Percentiles rank a stretch among this genome's conserved stretches.
Evolutionary conservation across 768 basidiomycete genomes (phyloP).

Genomic region (Tremella fuciformis): DNA sequence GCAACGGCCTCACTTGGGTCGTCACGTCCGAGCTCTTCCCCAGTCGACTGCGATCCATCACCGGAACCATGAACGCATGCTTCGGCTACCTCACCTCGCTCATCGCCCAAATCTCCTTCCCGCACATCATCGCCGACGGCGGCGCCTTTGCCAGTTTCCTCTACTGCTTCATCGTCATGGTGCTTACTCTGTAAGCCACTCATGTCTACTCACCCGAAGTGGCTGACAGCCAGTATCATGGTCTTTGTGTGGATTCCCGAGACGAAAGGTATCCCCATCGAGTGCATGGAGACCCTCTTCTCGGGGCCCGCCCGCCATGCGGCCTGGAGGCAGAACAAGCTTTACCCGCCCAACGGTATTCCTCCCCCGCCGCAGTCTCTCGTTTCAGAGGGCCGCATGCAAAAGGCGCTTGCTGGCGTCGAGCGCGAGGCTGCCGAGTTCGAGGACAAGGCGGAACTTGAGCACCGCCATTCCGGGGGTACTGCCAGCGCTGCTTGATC

Average conservation of each 20-base stretch:
- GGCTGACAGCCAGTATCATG: conserved; percentile 13
- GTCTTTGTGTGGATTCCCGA: conserved; percentile 33
- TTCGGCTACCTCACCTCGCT: conserved; percentile 18
- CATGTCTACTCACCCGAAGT: too few species aligned
- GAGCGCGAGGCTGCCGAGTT: too few species aligned
- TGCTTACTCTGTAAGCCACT: conserved; percentile 24
- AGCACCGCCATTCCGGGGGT: too few species aligned
- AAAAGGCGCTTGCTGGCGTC: too few species aligned
- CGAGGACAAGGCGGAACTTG: too few species aligned
- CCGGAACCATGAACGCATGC: conserved; percentile 33
- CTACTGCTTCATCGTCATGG: conserved; percentile 41
- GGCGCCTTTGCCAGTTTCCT: conserved; percentile 43
- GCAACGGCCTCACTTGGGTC: conserved; percentile 59
- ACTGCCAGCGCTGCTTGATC: too few species aligned
- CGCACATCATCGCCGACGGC: conserved; percentile 44
- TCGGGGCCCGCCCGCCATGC: conserved; percentile 20
- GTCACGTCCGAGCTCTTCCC: conserved; percentile 51
- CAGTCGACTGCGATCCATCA: conserved; percentile 31
- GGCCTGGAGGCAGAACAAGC: conserved; percentile 24
- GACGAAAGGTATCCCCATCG: conserved; percentile 32
- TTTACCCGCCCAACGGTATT: conserved; percentile 29
- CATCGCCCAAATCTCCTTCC: conserved; percentile 21
- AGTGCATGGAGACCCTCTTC: conserved; percentile 26
- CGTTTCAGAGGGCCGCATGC: too few species aligned
- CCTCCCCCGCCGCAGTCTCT: conserved; percentile 17